Evolutionary conservation across 495 filamentous ascomycete species (phyloP), one percentile per base, ranked within the genome.

Genomic region (Podospora didyma): DNA sequence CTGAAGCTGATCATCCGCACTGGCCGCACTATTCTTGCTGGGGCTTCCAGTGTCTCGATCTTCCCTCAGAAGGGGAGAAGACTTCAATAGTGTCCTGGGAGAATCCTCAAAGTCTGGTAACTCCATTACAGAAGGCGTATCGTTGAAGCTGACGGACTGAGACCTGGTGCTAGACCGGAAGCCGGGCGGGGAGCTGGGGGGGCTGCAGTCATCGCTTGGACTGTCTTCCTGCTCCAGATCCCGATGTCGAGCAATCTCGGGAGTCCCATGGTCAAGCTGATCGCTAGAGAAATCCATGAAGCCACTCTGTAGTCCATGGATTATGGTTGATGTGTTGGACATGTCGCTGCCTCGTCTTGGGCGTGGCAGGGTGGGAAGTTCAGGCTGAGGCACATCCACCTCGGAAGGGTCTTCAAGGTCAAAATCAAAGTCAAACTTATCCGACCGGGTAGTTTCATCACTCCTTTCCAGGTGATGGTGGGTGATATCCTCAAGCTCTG

Each of bases 1-100:
- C 62, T 96, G 90, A 3, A 98, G 78, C 37, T 88, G 83, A 55
- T 88, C 86, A 39, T 87, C 83, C 9, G 68, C 59, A 67, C 60
- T 63, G 54, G 63, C 67, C 60, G 71, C 57, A 31, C 67, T 61
- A 53, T 54, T 51, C 53, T 73, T 60, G 48, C 65, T 50, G 20
- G 70, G 67, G 66, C 63, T 77, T 20, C 61, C 62, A 3, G 68
- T 31, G 1, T 78, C 77, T 42, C 68, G 60, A 3, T 35, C 19
- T 66, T 79, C 62, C 60, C 65, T 60, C 16, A 9, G 10, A 37
- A 62, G 53, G 5, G n/a, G n/a, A n/a, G 59, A 62, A 16, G 51
- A 58, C 11, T 54, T 53, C 10, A 57, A 44, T 0, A 67, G 63
- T 1, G 70, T 71, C 46, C 46, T 57, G 3, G 67, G 64, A 17